phyloP scores from a whole-genome alignment of 1,139 yeast species.

The Yamadazyma conglobata region DNA sequence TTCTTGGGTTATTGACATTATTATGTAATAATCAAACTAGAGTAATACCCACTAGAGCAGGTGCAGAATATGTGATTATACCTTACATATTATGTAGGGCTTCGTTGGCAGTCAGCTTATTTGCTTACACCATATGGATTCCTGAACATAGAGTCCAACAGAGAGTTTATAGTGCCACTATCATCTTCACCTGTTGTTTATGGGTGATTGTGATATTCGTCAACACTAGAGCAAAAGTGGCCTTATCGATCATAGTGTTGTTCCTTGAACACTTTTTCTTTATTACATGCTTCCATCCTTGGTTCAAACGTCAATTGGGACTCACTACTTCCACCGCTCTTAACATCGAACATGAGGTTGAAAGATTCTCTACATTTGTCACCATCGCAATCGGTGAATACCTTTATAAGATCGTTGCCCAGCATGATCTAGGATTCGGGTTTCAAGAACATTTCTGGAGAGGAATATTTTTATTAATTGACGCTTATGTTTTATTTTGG shows the following conservation, averaged over 20 bases:
- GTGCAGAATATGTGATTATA: slow-evolving; percentile 43
- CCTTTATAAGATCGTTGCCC: slow-evolving; percentile 54
- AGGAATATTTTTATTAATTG: slow-evolving; percentile 47
- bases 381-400: slow-evolving; percentile 69
- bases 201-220: slow-evolving; percentile 52
- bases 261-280: slow-evolving; percentile 39
- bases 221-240: slow-evolving; percentile 43
- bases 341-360: slow-evolving; percentile 67
- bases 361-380: slow-evolving; percentile 54
- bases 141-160: slow-evolving; percentile 55
- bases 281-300: slow-evolving; percentile 43
- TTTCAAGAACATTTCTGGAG: slow-evolving; percentile 44
- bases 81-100: slow-evolving; percentile 48
- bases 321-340: slow-evolving; percentile 55
- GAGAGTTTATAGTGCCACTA: slow-evolving; percentile 34
- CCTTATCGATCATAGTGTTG: slow-evolving; percentile 41
- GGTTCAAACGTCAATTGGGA: slow-evolving; percentile 37
- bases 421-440: slow-evolving; percentile 46
- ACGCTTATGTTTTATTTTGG: slow-evolving; percentile 53
- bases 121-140: slow-evolving; percentile 47
- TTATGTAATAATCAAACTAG: slow-evolving; percentile 49
- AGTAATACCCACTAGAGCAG: slow-evolving; percentile 30
- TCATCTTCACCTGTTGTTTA: slow-evolving; percentile 31
- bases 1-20: slow-evolving; percentile 46
- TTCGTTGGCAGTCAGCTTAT: slow-evolving; percentile 31